Base-by-base conservation (phyloP, 1,284 basidiomycete genomes). In the Cystobasidium sp. region DNA sequence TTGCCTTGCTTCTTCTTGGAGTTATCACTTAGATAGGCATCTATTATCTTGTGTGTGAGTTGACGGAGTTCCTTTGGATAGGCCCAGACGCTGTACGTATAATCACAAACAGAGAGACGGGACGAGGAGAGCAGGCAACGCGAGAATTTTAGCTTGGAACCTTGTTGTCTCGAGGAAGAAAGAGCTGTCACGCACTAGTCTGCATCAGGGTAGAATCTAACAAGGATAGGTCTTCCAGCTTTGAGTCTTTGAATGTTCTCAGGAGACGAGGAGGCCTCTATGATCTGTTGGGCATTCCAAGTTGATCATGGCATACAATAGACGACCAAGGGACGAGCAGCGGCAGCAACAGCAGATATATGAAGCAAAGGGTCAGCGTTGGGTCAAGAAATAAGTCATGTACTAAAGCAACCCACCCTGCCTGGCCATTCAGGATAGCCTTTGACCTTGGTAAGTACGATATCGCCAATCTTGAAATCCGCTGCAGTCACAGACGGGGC, bases 351-450 rank as follows among this genome's bases (percentile, higher is more conserved):
- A 61, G 68, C 56, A 62, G 43, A 44, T 43, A 1, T 9, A 24
- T 7, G 53, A 59, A 8, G 49, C 9, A 63, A 59, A 31, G 44
- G 6, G n/a, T 39, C 20, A 63, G n/a, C 44, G 43, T 47, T 6
- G 31, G 37, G 10, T 31, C 20, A 61, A 4, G n/a, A 20, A 4
- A 41, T 8, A 55, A 31, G 31, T 51, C 14, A 22, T 18, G 24
- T 41, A 43, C 24, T 7, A 43, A 46, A 47, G 41, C 44, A n/a
- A 84, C 90, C 81, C 80, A 93, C 93, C 85, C 90, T 90, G 80
- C 88, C 91, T 75, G 93, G 93, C 95, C 95, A 98, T 41, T 91
- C 87, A 14, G 96, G 93, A 84, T 87, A 98, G 16, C 96, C 95
- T 84, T 92, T 92, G 81, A 99, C 85, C 85, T 97, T 94, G 51